Conservation (phyloP, 306 rosid species). For the Dicorynia guianensis region DNA sequence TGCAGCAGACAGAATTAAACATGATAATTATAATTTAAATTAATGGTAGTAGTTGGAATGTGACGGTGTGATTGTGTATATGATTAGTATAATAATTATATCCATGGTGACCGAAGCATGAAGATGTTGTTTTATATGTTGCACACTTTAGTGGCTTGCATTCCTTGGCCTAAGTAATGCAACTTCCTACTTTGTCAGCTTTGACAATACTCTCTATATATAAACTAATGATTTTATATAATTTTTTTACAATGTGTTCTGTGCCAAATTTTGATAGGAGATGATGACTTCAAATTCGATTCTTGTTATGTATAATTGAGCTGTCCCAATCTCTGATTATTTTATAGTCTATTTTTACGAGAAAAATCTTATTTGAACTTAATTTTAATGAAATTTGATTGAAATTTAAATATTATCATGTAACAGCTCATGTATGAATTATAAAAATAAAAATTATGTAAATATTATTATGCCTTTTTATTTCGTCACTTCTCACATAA, state of each 20-base stretch:
- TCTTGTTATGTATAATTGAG: no score
- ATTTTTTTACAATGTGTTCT: no score
- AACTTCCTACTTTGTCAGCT: conserved; percentile 10
- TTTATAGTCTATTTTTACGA: no score
- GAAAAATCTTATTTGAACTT: no score
- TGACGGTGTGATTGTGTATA: conserved; percentile 49
- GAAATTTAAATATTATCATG: no score
- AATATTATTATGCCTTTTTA: background rate
- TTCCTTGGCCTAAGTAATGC: conserved; percentile 2
- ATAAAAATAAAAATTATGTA: no score
- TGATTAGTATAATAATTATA: conserved; percentile 50
- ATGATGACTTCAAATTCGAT: no score
- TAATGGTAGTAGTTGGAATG: conserved; percentile 47
- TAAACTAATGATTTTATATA: no score
- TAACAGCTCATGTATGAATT: no score
- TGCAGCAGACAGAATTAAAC: conserved; percentile 36
- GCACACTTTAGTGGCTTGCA: conserved; percentile 11
- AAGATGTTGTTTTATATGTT: conserved; percentile 23
- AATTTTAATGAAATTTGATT: no score
- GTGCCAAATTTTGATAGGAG: no score
- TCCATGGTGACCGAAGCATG: conserved; percentile 42
- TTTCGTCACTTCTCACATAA: background rate
- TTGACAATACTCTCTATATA: background rate
- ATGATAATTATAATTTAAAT: conserved; percentile 30
- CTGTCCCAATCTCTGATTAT: no score